Evolutionary conservation across 2,329 filamentous ascomycete species (phyloP).

Genomic region (Elsinoe arachidis): DNA sequence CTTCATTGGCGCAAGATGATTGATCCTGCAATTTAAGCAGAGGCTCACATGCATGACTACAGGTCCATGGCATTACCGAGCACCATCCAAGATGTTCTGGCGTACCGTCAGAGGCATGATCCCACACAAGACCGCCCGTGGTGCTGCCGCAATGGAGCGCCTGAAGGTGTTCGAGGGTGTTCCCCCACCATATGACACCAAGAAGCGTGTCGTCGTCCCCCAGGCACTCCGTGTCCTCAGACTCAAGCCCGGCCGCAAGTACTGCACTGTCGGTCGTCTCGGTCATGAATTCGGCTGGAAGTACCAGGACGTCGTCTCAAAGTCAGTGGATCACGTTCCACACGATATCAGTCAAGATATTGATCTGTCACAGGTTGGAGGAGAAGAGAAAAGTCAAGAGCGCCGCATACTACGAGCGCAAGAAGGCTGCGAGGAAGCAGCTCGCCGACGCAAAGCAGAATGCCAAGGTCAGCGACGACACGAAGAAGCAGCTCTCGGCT

Average conservation of each 20-base stretch:
- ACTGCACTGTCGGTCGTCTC: constrained; percentile 97
- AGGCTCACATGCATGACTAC: constrained; percentile 25
- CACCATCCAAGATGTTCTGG: constrained; percentile 99
- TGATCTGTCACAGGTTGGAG: constrained; percentile 63
- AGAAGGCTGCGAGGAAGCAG: constrained; percentile 92
- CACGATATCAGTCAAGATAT: background rate
- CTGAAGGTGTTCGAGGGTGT: constrained; percentile 99
- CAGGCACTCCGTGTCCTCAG: constrained; percentile 94
- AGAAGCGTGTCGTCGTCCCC: constrained; percentile 99
- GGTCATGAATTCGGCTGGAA: constrained; percentile 99
- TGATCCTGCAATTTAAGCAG: constrained; percentile 14
- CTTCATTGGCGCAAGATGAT: constrained; percentile 13
- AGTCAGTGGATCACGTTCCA: constrained; percentile 52
- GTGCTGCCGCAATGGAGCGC: constrained; percentile 91
- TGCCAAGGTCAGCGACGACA: constrained; percentile 78
- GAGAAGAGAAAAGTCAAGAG: constrained; percentile 99
- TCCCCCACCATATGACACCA: constrained; percentile 97
- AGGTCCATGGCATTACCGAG: constrained; percentile 99
- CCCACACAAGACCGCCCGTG: constrained; percentile 98
- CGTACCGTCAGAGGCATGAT: constrained; percentile 99
- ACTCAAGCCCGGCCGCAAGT: constrained; percentile 98
- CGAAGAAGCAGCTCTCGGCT: constrained; percentile 76
- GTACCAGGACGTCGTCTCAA: constrained; percentile 98
- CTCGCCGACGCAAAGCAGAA: constrained; percentile 87
- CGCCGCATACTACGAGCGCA: constrained; percentile 98